Base-by-base conservation (phyloP, 2,329 filamentous ascomycete species). In the Endothia cerciana region DNA sequence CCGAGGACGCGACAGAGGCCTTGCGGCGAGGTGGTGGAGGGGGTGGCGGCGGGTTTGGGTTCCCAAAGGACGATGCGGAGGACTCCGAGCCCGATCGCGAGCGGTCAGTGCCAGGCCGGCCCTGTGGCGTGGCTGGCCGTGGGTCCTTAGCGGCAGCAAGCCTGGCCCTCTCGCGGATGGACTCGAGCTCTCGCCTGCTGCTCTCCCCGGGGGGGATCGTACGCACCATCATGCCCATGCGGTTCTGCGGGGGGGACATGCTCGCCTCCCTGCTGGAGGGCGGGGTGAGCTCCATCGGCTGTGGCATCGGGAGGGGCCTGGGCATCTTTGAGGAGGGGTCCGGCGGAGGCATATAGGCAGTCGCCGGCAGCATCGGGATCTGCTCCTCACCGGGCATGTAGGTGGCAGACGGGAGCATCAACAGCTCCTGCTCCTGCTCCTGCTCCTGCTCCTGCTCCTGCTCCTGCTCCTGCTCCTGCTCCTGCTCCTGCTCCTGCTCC, bases 141-240 rank as follows among this genome's bases (percentile, higher is more conserved):
- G 17, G 28, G 28, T 60, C 63, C 19, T 61, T 60, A 4, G 60
- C 60, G 10, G 47, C 41, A 8, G 66, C 66, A 10, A 38, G 41
- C n/a, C 53, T 63, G 25, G 66, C 66, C 22, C 65, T 63, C 60
- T 68, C 66, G 6, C 66, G 63, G 51, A 68, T 63, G 13, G 60
- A 63, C n/a, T 68, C 66, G 55, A 68, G 58, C 56, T 68, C 66
- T n/a, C 66, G 60, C 3, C 66, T 58, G 64, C 60, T 68, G 28
- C 66, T 65, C 28, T 68, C 57, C 15, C 66, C 66, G 1, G 66
- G 66, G 10, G 66, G 66, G 6, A 62, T 63, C 11, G 66, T 68
- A 2, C 66, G 63, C 38, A 68, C 55, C 25, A 62, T 56, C 49
- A 64, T 64, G 8, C 62, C 57, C 64, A 66, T 63, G 19, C 60